Evolutionary conservation across 2,329 filamentous ascomycete species (phyloP).

Genomic region (Hysterium pulicare): DNA sequence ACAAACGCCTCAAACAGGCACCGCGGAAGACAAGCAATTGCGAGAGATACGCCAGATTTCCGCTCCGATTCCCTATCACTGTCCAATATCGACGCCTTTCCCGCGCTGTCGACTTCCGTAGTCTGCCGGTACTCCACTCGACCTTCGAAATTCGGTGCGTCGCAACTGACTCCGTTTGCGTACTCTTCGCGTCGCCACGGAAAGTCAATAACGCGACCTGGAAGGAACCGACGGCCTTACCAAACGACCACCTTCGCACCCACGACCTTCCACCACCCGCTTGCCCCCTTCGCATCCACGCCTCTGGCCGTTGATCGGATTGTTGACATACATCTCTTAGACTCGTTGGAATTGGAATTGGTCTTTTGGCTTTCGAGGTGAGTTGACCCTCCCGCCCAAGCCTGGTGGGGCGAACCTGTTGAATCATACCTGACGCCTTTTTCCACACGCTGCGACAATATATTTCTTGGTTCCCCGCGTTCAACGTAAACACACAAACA

Average conservation of each 20-base stretch:
- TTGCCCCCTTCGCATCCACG: not conserved
- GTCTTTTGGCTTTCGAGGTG: conserved; percentile 4
- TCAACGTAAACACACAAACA: not conserved
- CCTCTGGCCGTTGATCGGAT: not conserved
- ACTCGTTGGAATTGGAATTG: conserved; percentile 1
- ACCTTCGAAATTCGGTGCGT: no score
- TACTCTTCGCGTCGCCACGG: not conserved
- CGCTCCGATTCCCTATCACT: no score
- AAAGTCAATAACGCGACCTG: conserved; percentile 2
- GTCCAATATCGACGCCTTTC: no score
- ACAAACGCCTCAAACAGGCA: conserved; percentile 1
- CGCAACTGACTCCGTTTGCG: not conserved
- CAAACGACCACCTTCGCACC: no score
- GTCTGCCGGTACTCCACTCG: no score
- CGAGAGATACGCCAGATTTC: no score
- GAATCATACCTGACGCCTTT: not conserved
- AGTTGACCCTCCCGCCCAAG: not conserved
- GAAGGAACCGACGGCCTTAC: not conserved
- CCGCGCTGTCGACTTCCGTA: no score
- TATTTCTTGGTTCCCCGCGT: not conserved
- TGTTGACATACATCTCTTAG: not conserved
- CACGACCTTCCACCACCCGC: conserved; percentile 2
- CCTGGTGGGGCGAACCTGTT: not conserved
- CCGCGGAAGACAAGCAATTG: no score
- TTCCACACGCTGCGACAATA: not conserved